Percentiles rank a stretch among this genome's conserved stretches.
Evolutionary conservation across 768 basidiomycete species (phyloP).

Genomic region (Lentinula detonsa): DNA sequence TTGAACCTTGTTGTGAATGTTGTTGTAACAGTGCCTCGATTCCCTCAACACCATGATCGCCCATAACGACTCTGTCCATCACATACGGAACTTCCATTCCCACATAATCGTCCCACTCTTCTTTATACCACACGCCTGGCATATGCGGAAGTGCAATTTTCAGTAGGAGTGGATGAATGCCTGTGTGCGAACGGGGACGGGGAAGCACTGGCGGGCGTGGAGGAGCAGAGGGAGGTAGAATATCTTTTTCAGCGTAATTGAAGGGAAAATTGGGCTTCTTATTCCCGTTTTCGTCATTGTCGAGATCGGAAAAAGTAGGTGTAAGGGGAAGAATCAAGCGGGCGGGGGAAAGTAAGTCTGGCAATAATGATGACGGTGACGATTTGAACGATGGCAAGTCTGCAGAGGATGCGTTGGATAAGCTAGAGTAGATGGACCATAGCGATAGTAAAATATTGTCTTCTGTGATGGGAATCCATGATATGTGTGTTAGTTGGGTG

Average conservation of each 20-base stretch:
- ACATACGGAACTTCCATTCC: slow-evolving; percentile 65
- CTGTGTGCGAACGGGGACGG: slow-evolving; percentile 47
- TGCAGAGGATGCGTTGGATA: slow-evolving; percentile 39
- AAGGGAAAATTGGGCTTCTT: slow-evolving; percentile 5
- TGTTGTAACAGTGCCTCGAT: slow-evolving; percentile 38
- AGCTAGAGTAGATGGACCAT: slow-evolving; percentile 68
- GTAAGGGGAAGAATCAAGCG: slow-evolving; percentile 71
- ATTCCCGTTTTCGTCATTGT: slow-evolving; percentile 21
- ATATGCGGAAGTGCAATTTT: slow-evolving; percentile 26
- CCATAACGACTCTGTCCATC: slow-evolving; percentile 70
- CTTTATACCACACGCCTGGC: slow-evolving; percentile 44
- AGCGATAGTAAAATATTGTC: slow-evolving; percentile 72
- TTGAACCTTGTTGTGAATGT: slow-evolving; percentile 30
- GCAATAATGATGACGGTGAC: slow-evolving; percentile 33
- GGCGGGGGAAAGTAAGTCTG: slow-evolving; percentile 41
- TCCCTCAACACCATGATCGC: slow-evolving; percentile 66
- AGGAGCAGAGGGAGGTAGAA: neutral
- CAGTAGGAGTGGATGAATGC: slow-evolving; percentile 66
- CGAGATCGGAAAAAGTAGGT: slow-evolving; percentile 49
- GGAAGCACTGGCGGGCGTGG: slow-evolving; percentile 1
- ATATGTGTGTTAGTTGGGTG: neutral
- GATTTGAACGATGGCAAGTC: slow-evolving; percentile 22
- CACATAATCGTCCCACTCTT: slow-evolving; percentile 76
- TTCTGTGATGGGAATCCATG: slow-evolving; percentile 29
- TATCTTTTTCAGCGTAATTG: neutral